Evolutionary conservation across 345 rosid genomes (phyloP).

Genomic region (Eucalyptus pumila): DNA sequence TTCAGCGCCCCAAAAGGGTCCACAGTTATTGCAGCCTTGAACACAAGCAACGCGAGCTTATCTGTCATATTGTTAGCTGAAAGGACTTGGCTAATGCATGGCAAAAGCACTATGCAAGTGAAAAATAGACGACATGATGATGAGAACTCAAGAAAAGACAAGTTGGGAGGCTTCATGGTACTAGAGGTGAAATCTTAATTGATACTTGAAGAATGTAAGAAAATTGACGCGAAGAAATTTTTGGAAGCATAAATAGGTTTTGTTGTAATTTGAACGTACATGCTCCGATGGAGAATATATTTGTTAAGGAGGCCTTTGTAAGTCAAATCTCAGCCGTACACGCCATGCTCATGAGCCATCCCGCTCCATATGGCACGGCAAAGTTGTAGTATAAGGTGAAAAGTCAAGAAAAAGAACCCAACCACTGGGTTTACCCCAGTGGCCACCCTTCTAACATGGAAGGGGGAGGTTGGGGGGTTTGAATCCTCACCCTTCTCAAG

Average conservation of each 20-base stretch:
- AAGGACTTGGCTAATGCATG: background rate
- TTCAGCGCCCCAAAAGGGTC: background rate
- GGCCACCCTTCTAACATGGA: too few species aligned
- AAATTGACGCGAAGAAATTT: background rate
- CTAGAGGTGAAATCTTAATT: background rate
- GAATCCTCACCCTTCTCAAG: too few species aligned
- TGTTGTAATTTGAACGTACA: background rate
- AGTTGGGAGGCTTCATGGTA: background rate
- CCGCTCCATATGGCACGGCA: background rate
- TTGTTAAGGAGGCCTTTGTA: rapidly evolving
- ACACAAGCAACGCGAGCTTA: background rate
- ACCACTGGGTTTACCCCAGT: too few species aligned
- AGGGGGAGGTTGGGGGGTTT: too few species aligned
- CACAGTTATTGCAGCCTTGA: background rate
- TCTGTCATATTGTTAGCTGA: background rate
- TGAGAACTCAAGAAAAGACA: background rate
- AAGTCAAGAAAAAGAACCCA: too few species aligned
- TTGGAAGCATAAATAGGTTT: background rate
- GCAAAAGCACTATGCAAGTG: background rate
- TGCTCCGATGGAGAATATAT: background rate
- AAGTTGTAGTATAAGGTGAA: too few species aligned
- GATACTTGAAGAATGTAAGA: background rate
- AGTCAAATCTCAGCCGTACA: background rate
- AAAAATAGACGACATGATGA: too few species aligned
- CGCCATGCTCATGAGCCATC: background rate